phyloP scores from a whole-genome alignment of 1,284 basidiomycete genomes.

The Kalmanozyma brasiliensis region DNA sequence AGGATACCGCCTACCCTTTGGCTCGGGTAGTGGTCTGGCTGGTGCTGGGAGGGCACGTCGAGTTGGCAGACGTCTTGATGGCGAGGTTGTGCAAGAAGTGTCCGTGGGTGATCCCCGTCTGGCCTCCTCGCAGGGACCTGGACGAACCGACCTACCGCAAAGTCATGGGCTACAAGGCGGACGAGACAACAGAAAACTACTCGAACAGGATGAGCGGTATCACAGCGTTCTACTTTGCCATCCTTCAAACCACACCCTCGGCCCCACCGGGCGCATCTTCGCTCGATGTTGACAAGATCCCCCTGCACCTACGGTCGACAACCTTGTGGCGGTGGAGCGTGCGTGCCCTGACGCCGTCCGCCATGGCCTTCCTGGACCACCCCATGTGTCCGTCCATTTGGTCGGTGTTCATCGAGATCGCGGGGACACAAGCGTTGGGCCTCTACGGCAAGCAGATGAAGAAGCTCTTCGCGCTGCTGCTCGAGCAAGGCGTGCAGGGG shows the following conservation, averaged over 20 bases:
- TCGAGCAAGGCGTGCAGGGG: conserved; percentile 47
- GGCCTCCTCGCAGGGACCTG: conserved; percentile 53
- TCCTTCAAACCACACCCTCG: conserved; percentile 72
- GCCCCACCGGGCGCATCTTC: conserved; percentile 18
- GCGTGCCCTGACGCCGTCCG: conserved; percentile 51
- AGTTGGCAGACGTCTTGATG: conserved; percentile 81
- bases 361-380: conserved; percentile 44
- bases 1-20: conserved; percentile 83
- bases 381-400: conserved; percentile 58
- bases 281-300: conserved; percentile 28
- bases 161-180: conserved; percentile 76
- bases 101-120: conserved; percentile 72
- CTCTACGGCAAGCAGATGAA: conserved; percentile 57
- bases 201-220: conserved; percentile 81
- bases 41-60: conserved; percentile 72
- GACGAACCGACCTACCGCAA: conserved; percentile 75
- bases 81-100: conserved; percentile 83
- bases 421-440: conserved; percentile 35
- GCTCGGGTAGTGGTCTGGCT: conserved; percentile 80
- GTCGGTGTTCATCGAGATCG: conserved; percentile 62
- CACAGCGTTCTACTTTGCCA: conserved; percentile 86
- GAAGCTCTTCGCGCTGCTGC: conserved; percentile 56
- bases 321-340: conserved; percentile 64
- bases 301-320: conserved; percentile 46
- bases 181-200: conserved; percentile 74